Conservation (phyloP, 2,329 filamentous ascomycete species). For the Colletotrichum brevisporum region DNA sequence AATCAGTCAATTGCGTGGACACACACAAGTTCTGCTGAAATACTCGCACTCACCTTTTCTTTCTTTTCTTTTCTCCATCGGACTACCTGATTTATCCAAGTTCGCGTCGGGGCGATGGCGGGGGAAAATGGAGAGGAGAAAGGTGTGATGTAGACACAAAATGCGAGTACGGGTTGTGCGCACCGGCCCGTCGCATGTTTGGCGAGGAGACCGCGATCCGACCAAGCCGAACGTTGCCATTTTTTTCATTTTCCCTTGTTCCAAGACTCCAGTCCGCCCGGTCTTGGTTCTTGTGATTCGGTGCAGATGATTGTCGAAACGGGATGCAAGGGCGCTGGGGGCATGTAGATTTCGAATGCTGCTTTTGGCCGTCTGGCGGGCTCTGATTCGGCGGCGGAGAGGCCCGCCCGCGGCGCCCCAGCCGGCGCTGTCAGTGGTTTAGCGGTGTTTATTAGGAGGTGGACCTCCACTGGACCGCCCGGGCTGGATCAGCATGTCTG, state of each 20-base stretch:
- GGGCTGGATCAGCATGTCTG: neutral
- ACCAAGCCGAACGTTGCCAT: neutral
- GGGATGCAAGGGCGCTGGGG: slow-evolving; percentile 21
- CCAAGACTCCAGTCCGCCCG: too few species aligned
- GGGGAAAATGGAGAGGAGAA: neutral
- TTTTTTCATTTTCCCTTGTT: neutral
- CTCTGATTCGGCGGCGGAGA: slow-evolving; percentile 34
- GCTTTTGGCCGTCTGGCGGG: slow-evolving; percentile 36
- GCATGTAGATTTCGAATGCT: slow-evolving; percentile 25
- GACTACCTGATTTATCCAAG: slow-evolving; percentile 23
- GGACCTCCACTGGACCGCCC: neutral
- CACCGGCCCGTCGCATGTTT: neutral
- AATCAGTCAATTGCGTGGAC: neutral
- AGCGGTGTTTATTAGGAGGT: neutral
- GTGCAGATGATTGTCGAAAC: slow-evolving; percentile 4
- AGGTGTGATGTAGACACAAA: neutral
- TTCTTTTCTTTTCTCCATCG: slow-evolving; percentile 14
- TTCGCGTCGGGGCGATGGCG: neutral
- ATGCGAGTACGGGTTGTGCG: neutral
- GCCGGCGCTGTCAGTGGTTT: slow-evolving; percentile 15
- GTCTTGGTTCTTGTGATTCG: neutral
- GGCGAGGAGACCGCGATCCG: neutral
- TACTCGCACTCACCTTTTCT: neutral
- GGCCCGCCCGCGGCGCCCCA: slow-evolving; percentile 24
- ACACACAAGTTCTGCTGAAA: too few species aligned